Conservation (phyloP, 768 basidiomycete genomes). For the Fomitopsis pulvina region DNA sequence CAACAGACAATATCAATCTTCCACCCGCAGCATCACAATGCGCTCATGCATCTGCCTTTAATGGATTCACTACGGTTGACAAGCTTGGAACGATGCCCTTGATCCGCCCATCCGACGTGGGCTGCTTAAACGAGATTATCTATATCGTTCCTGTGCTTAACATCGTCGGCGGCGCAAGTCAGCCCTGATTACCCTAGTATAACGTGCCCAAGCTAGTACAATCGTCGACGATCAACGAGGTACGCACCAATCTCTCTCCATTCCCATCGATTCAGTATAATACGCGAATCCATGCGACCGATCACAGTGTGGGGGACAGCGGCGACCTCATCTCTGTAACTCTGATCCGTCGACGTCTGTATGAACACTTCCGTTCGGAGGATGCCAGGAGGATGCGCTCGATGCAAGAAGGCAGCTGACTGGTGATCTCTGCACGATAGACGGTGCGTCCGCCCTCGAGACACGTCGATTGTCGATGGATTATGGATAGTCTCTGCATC, state of each 20-base stretch:
- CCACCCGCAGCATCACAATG: too few relatives aligned
- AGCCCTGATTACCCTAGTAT: too few relatives aligned
- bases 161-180: too few relatives aligned
- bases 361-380: too few relatives aligned
- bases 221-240: not conserved
- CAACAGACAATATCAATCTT: not conserved
- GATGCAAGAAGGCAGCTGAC: not conserved
- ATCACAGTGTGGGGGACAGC: not conserved
- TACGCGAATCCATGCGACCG: not conserved
- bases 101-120: too few relatives aligned
- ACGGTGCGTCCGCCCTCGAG: not conserved
- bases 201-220: not conserved
- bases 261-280: too few relatives aligned
- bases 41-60: too few relatives aligned
- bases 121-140: too few relatives aligned
- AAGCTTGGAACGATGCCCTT: too few relatives aligned
- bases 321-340: not conserved
- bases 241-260: not conserved
- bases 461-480: conserved; percentile 1
- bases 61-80: too few relatives aligned
- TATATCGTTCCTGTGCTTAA: too few relatives aligned
- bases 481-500: not conserved
- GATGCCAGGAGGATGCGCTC: too few relatives aligned
- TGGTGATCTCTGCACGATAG: not conserved
- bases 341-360: not conserved